Conservation (phyloP, 352 stramenopile genomes). For the Globisporangium barbulae region DNA sequence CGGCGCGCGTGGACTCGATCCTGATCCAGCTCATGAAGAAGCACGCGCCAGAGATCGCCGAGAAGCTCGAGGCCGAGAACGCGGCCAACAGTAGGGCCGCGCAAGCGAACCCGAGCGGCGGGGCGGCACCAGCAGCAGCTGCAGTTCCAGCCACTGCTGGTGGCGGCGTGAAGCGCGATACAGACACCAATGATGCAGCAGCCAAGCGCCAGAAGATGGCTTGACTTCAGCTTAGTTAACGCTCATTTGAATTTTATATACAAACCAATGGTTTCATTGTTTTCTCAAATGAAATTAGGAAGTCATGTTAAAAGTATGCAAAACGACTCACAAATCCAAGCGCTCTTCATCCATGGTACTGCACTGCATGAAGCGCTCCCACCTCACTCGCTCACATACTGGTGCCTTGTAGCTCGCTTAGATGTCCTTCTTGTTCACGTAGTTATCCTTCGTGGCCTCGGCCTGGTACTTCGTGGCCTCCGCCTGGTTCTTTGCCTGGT, state of each 20-base stretch:
- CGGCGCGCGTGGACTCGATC: conserved; percentile 76
- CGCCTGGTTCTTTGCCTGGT: neutral
- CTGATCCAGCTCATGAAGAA: conserved; percentile 86
- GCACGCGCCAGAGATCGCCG: conserved; percentile 78
- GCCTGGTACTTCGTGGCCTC: neutral
- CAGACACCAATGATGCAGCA: conserved; percentile 8
- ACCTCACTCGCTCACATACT: neutral
- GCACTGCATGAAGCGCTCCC: neutral
- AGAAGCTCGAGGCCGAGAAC: conserved; percentile 64
- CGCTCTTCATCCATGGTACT: neutral
- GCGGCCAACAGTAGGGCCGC: conserved; percentile 11
- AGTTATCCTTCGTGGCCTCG: neutral
- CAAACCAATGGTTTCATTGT: neutral
- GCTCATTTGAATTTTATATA: neutral
- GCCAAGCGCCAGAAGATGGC: conserved; percentile 65
- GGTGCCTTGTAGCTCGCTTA: neutral
- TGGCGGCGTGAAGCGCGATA: conserved; percentile 26
- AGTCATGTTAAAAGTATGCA: conserved; percentile 2
- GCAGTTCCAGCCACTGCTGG: neutral
- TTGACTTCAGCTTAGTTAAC: conserved; percentile 13
- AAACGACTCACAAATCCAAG: neutral
- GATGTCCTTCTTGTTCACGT: conserved; percentile 9
- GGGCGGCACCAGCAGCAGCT: neutral
- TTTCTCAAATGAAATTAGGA: neutral
- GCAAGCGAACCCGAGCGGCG: conserved; percentile 10